phyloP scores from a whole-genome alignment of 164 flowering plant species.

The Tetrastigma voinierianum region DNA sequence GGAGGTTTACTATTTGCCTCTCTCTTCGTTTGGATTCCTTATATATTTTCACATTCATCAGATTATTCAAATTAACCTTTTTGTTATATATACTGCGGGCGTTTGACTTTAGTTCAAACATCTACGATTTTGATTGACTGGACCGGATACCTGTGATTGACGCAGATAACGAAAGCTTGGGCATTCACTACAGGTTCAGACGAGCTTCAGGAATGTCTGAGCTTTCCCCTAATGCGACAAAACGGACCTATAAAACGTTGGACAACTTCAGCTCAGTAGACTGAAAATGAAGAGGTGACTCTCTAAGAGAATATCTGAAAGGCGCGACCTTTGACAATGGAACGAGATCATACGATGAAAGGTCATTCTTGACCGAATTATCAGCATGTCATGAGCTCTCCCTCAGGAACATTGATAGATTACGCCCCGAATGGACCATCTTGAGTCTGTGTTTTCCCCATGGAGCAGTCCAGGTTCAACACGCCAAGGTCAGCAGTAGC shows the following conservation, averaged over 20 bases:
- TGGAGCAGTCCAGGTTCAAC: constrained; percentile 38
- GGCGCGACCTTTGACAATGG: constrained; percentile 50
- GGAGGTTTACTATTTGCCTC: too few species aligned
- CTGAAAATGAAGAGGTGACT: constrained; percentile 54
- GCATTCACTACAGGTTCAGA: too few species aligned
- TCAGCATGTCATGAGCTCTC: constrained; percentile 31
- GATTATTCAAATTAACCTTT: too few species aligned
- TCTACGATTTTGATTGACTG: too few species aligned
- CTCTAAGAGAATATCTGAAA: constrained; percentile 42
- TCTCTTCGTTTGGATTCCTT: too few species aligned
- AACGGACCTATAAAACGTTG: constrained; percentile 28
- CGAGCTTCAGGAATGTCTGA: constrained; percentile 33
- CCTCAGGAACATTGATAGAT: constrained; percentile 30
- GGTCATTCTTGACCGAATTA: constrained; percentile 45
- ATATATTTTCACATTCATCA: too few species aligned
- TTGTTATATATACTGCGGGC: too few species aligned
- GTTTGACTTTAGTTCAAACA: too few species aligned
- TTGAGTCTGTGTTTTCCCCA: constrained; percentile 25
- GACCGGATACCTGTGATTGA: too few species aligned
- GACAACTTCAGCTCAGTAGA: constrained; percentile 11
- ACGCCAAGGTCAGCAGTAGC: constrained; percentile 44
- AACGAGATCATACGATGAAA: constrained; percentile 61
- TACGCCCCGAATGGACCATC: constrained; percentile 21
- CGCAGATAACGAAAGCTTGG: too few species aligned
- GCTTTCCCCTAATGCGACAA: constrained; percentile 24